Percentiles rank a stretch among this genome's conserved stretches.
Conservation (phyloP, 495 filamentous ascomycete genomes). For the Pyrenula massariospora region DNA sequence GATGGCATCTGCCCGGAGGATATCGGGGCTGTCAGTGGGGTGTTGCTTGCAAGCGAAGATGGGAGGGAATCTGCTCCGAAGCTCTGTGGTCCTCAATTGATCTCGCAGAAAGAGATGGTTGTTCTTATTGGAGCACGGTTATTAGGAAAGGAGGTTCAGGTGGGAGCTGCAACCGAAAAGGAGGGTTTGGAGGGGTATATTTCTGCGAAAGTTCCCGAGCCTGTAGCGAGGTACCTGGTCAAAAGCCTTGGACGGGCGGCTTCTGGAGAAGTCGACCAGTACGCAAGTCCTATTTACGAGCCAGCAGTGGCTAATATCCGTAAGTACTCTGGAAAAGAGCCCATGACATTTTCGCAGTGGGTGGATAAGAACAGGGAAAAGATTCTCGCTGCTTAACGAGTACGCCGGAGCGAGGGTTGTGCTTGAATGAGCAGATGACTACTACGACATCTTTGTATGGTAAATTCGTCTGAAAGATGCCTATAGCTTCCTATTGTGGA, state of each 20-base stretch:
- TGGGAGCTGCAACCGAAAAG: conserved; percentile 1
- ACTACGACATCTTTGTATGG: too few species aligned
- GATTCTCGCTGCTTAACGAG: background rate
- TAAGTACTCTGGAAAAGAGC: conserved; percentile 14
- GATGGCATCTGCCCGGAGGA: background rate
- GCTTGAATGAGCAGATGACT: too few species aligned
- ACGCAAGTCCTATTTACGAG: background rate
- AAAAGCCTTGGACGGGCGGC: background rate
- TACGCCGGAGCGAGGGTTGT: too few species aligned
- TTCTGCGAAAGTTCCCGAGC: background rate
- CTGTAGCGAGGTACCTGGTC: conserved; percentile 3
- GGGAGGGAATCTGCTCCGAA: background rate
- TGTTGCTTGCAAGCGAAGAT: background rate
- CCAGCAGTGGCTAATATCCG: conserved; percentile 2
- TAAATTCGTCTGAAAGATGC: too few species aligned
- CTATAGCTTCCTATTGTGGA: too few species aligned
- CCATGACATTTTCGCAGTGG: conserved; percentile 35
- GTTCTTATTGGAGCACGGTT: background rate
- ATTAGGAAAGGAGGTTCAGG: conserved; percentile 5
- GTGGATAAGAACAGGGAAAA: conserved; percentile 16
- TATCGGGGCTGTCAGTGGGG: background rate
- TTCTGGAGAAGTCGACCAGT: background rate
- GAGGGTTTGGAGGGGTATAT: conserved; percentile 1
- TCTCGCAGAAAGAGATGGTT: conserved; percentile 4
- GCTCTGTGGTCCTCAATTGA: background rate